phyloP scores from a whole-genome alignment of 495 filamentous ascomycete genomes.

The Parmelia sp. region DNA sequence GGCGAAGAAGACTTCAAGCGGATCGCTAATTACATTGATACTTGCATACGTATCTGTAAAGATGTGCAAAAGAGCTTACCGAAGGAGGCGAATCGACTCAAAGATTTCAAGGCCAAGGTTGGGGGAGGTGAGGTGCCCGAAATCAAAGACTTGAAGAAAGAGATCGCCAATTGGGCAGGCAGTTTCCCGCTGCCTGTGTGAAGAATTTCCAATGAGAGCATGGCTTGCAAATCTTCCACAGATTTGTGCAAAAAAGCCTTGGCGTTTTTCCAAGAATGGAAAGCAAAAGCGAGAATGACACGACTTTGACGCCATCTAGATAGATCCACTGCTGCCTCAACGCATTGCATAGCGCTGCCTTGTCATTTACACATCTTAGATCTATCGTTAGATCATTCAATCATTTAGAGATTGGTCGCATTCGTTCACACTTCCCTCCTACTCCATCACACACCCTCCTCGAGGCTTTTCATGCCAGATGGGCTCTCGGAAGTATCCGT shows the following conservation, averaged over 20 bases:
- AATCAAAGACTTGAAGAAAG: conserved; percentile 77
- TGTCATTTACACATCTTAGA: not conserved
- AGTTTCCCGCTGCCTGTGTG: conserved; percentile 88
- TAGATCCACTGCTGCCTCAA: conserved; percentile 14
- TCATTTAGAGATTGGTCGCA: not conserved
- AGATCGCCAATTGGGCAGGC: conserved; percentile 81
- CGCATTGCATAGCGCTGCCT: conserved; percentile 14
- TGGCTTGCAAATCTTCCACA: conserved; percentile 26
- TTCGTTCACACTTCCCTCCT: not conserved
- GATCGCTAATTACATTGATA: conserved; percentile 84
- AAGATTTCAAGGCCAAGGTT: conserved; percentile 97
- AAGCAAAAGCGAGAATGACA: conserved; percentile 3
- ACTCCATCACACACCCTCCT: not conserved
- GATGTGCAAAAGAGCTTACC: conserved; percentile 75
- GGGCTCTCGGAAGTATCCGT: not conserved
- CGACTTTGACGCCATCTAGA: conserved; percentile 9
- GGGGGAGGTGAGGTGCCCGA: conserved; percentile 66
- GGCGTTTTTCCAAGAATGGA: conserved; percentile 12
- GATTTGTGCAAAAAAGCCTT: conserved; percentile 19
- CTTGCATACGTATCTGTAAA: conserved; percentile 73
- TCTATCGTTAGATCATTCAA: not conserved
- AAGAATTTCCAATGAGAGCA: conserved; percentile 17
- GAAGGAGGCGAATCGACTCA: conserved; percentile 97
- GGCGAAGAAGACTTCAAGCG: conserved; percentile 88
- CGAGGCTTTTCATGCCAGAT: not conserved